Conservation (phyloP, 2,329 filamentous ascomycete species). For the Colletotrichum cereale region DNA sequence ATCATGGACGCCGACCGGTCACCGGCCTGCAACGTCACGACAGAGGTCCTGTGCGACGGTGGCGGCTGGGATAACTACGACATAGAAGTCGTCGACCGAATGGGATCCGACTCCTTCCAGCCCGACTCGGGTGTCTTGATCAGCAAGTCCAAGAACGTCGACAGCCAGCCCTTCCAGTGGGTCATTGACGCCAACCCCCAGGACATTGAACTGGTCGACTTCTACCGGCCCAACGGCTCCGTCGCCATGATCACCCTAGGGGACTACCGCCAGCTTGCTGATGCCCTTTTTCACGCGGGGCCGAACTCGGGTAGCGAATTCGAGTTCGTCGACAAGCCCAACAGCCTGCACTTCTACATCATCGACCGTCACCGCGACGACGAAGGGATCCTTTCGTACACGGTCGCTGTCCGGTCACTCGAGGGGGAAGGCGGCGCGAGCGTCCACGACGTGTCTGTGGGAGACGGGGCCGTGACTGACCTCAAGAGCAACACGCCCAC, state of each 20-base stretch:
- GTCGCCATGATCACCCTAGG: slow-evolving; percentile 61
- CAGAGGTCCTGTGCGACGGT: slow-evolving; percentile 63
- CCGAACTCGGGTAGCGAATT: slow-evolving; percentile 63
- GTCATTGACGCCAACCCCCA: slow-evolving; percentile 66
- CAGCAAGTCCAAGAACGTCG: slow-evolving; percentile 63
- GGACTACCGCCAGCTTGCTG: slow-evolving; percentile 65
- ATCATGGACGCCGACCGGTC: slow-evolving; percentile 59
- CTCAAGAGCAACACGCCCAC: slow-evolving; percentile 45
- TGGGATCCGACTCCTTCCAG: slow-evolving; percentile 66
- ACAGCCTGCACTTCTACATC: slow-evolving; percentile 64
- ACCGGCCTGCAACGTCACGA: slow-evolving; percentile 55
- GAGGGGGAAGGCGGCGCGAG: slow-evolving; percentile 50
- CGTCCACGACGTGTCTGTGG: slow-evolving; percentile 53
- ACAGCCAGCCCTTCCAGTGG: slow-evolving; percentile 64
- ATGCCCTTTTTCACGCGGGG: slow-evolving; percentile 67
- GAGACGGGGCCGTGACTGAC: slow-evolving; percentile 49
- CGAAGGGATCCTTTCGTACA: slow-evolving; percentile 60
- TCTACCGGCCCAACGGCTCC: slow-evolving; percentile 61
- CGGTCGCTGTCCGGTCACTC: slow-evolving; percentile 60
- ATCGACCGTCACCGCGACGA: slow-evolving; percentile 56
- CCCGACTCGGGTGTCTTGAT: slow-evolving; percentile 66
- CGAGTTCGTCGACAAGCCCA: slow-evolving; percentile 61
- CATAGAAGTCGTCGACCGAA: slow-evolving; percentile 65
- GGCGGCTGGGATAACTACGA: slow-evolving; percentile 64
- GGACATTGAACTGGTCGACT: slow-evolving; percentile 64